A percentile compares a stretch with the other conserved stretches of the same genome.
These are phyloP conservation scores for Serendipita sp. DNA, from an alignment of 768 basidiomycete species.

Conservation along the genomic window DNA sequence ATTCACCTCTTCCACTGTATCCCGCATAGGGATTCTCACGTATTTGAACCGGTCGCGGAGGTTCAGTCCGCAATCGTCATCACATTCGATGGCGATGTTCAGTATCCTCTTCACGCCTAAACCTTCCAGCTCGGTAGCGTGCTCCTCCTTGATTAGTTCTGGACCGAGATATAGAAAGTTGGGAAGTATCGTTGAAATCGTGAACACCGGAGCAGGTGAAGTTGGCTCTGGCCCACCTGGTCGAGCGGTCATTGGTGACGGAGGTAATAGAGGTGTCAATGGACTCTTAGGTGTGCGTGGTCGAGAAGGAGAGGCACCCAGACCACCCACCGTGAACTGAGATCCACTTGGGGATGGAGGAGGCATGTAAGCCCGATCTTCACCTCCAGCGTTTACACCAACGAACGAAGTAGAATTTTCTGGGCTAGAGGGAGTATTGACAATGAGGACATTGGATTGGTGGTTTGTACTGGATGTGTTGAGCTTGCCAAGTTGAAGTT, in stretches of 20 bases:
- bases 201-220: constrained; percentile 31
- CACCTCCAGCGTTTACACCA: background rate
- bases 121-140: constrained; percentile 54
- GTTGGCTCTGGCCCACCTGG: constrained; percentile 35
- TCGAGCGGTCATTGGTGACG: constrained; percentile 47
- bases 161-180: constrained; percentile 84
- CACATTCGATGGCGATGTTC: constrained; percentile 84
- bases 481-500: constrained; percentile 8
- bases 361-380: constrained; percentile 12
- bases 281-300: constrained; percentile 27
- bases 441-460: constrained; percentile 1
- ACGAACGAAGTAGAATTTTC: constrained; percentile 1
- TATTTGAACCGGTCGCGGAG: constrained; percentile 62
- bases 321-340: constrained; percentile 3
- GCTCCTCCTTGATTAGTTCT: constrained; percentile 56
- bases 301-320: constrained; percentile 17
- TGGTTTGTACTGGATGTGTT: constrained; percentile 3
- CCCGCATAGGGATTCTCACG: constrained; percentile 77
- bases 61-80: constrained; percentile 59
- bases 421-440: constrained; percentile 1
- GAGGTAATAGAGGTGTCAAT: constrained; percentile 23
- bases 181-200: constrained; percentile 82
- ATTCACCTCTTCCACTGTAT: constrained; percentile 88
- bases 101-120: constrained; percentile 76
- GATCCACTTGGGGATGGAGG: constrained; percentile 16